A percentile compares a stretch with the other conserved stretches of the same genome.
phyloP scores from a whole-genome alignment of 371 early-diverging fungal species.

The Chytridium lagenaria region DNA sequence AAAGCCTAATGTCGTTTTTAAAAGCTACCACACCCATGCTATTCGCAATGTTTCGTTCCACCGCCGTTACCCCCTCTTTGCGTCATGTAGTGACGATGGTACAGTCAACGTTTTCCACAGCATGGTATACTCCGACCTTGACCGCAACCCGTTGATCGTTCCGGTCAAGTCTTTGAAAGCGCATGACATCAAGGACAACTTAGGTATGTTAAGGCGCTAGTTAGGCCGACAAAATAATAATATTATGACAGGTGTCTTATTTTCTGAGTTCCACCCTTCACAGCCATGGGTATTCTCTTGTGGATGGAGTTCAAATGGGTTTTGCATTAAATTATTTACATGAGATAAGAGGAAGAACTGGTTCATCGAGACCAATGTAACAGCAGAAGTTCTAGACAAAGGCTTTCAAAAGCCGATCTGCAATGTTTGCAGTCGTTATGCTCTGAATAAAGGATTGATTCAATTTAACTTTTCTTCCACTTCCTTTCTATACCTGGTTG shows the following conservation, averaged over 20 bases:
- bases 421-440: too few relatives aligned
- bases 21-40: conserved; percentile 87
- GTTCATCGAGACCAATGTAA: too few relatives aligned
- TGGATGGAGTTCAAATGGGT: conserved; percentile 48
- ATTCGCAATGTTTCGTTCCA: conserved; percentile 89
- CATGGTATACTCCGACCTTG: conserved; percentile 92
- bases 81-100: conserved; percentile 92
- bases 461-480: too few relatives aligned
- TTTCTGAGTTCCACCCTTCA: conserved; percentile 91
- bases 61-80: conserved; percentile 91
- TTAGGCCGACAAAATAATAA: neutral
- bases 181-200: conserved; percentile 72
- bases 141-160: conserved; percentile 95
- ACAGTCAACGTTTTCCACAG: conserved; percentile 94
- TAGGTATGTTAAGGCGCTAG: conserved; percentile 61
- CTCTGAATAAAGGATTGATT: too few relatives aligned
- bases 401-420: too few relatives aligned
- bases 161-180: conserved; percentile 94
- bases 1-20: neutral
- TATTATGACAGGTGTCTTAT: conserved; percentile 66
- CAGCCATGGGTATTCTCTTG: conserved; percentile 91
- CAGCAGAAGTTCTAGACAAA: too few relatives aligned
- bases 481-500: too few relatives aligned
- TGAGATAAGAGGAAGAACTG: conserved; percentile 13
- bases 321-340: conserved; percentile 50